Percentiles rank a stretch among this genome's conserved stretches.
phyloP scores from a whole-genome alignment of 202 grass and related monocot species.

The Sporobolus alterniflorus region DNA sequence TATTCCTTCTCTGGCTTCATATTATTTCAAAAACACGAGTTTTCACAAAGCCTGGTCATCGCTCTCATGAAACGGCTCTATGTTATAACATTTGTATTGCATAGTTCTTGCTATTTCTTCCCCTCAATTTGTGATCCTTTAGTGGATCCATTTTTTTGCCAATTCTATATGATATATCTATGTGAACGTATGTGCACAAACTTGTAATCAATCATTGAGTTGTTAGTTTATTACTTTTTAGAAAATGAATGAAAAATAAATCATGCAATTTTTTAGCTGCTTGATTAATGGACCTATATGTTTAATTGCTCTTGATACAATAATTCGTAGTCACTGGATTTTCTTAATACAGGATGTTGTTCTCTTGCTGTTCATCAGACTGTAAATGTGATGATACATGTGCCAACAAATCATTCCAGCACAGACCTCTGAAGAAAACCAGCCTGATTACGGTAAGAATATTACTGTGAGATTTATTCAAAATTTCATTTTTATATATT shows the following conservation, averaged over 20 bases:
- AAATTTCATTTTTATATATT: constrained; percentile 1
- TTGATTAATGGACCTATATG: constrained; percentile 15
- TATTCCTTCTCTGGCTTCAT: not conserved
- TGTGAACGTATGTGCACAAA: not conserved
- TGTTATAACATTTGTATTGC: not conserved
- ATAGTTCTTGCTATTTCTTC: not conserved
- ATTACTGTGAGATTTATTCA: constrained; percentile 8
- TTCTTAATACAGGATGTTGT: constrained; percentile 78
- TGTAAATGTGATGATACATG: constrained; percentile 79
- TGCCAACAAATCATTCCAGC: constrained; percentile 90
- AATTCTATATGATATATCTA: not conserved
- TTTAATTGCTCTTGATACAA: constrained; percentile 9
- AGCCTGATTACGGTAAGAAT: constrained; percentile 71
- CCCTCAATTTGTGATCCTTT: not conserved
- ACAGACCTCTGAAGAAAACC: constrained; percentile 77
- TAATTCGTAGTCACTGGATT: not conserved
- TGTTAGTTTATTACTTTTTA: not conserved
- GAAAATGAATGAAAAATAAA: not conserved
- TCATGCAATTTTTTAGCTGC: not conserved
- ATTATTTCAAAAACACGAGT: not conserved
- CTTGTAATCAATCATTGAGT: not conserved
- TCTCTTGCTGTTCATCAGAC: constrained; percentile 86
- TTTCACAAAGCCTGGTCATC: not conserved
- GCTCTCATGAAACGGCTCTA: not conserved
- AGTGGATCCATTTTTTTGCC: not conserved